A percentile compares a stretch with the other conserved stretches of the same genome.
These are phyloP conservation scores for Colletotrichum graminicola DNA, from an alignment of 2,329 filamentous ascomycete genomes.

Conservation along the genomic window DNA sequence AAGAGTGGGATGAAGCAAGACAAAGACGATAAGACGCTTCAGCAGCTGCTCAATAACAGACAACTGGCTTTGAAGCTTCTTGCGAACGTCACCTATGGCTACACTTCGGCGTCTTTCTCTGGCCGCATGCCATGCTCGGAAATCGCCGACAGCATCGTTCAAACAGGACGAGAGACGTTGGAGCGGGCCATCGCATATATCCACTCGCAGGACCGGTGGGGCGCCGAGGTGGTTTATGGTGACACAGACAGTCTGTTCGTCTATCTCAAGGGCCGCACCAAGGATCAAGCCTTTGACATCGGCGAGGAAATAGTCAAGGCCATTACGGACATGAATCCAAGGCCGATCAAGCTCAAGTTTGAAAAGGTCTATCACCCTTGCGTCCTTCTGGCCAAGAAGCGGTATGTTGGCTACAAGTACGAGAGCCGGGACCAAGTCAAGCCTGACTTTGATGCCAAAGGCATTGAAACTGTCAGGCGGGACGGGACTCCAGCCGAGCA, in stretches of 20 bases:
- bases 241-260: conserved; percentile 97
- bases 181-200: conserved; percentile 95
- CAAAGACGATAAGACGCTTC: conserved; percentile 86
- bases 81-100: conserved; percentile 99
- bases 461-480: conserved; percentile 94
- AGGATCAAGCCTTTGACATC: conserved; percentile 90
- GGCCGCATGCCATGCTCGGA: conserved; percentile 98
- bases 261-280: conserved; percentile 86
- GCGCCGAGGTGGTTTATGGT: conserved; percentile 96
- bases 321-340: conserved; percentile 90
- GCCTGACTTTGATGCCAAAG: conserved; percentile 96
- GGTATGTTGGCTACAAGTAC: conserved; percentile 98
- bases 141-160: conserved; percentile 97
- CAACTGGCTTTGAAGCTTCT: conserved; percentile 95
- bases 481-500: conserved; percentile 96
- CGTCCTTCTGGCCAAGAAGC: conserved; percentile 93
- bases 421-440: conserved; percentile 79
- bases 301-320: conserved; percentile 91
- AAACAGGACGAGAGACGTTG: conserved; percentile 93
- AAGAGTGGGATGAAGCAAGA: conserved; percentile 97
- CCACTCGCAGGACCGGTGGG: conserved; percentile 88
- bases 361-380: conserved; percentile 99
- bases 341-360: conserved; percentile 95
- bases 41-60: conserved; percentile 90
- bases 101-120: conserved; percentile 96